phyloP scores from a whole-genome alignment of 2,329 filamentous ascomycete species.

The Aureobasidium sp. region DNA sequence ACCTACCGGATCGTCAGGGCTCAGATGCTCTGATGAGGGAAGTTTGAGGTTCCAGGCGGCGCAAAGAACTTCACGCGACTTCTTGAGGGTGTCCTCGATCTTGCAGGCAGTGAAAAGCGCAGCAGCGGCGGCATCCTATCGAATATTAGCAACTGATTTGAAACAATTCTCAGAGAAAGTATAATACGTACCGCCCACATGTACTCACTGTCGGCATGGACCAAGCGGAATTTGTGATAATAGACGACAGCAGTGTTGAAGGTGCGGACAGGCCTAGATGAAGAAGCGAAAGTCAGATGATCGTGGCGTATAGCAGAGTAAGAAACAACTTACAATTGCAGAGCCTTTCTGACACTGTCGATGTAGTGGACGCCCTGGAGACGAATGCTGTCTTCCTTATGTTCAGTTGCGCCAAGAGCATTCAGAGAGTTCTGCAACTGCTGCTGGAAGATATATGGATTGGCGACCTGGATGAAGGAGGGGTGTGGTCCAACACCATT shows the following conservation, averaged over 20 bases:
- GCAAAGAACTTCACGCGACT: constrained; percentile 86
- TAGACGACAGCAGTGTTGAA: constrained; percentile 88
- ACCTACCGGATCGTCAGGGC: constrained; percentile 73
- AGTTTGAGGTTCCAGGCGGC: constrained; percentile 81
- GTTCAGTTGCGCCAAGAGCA: constrained; percentile 59
- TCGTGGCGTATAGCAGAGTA: neutral
- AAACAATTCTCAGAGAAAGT: neutral
- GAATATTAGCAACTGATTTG: constrained; percentile 9
- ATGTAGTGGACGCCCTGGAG: constrained; percentile 86
- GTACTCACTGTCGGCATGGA: constrained; percentile 79
- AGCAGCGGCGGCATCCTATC: constrained; percentile 74
- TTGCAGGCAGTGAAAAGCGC: constrained; percentile 92
- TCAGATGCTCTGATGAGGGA: constrained; percentile 54
- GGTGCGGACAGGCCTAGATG: constrained; percentile 69
- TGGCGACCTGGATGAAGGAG: constrained; percentile 57
- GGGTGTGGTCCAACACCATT: constrained; percentile 46
- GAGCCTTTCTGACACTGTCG: constrained; percentile 68
- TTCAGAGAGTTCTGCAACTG: constrained; percentile 67
- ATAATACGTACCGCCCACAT: constrained; percentile 51
- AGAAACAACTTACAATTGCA: constrained; percentile 61
- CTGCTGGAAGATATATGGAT: constrained; percentile 77
- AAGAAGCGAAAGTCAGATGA: constrained; percentile 9
- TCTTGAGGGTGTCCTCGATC: constrained; percentile 96
- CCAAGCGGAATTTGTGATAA: constrained; percentile 87
- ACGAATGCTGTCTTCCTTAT: constrained; percentile 72